Evolutionary conservation across 352 stramenopile genomes (phyloP), one percentile per base, ranked within the genome.

Genomic region (Pythium phragmitis): DNA sequence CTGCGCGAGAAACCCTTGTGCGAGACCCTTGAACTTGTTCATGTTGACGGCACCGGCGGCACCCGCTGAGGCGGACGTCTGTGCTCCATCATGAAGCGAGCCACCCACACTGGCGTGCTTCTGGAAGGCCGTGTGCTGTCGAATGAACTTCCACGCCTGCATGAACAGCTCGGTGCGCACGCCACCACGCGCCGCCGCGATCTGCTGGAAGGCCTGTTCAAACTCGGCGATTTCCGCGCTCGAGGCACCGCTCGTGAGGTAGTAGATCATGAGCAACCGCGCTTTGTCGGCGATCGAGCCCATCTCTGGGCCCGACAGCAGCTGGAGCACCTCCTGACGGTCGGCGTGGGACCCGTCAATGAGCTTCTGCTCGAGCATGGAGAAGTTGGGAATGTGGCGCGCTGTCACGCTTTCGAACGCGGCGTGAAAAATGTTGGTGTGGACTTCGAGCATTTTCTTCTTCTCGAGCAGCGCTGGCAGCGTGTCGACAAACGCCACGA

Each of bases 381-480:
- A 95, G 52, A 85, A 95, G 14, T 77, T 89, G 21, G 85, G 86
- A 28, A 95, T 86, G 50, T 95, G 86, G 42, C 86, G 82, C 47
- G 84, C 74, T 16, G 81, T 91, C 45, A 95, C 85, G 17, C 74
- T 62, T 50, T 95, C 84, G 52, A 95, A 93, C 17, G 86, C 80
- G 2, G 84, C 84, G 48, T 95, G 86, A 63, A 93, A 95, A 50
- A 95, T 92, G 64, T 95, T 95, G 9, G 86, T 93, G 70, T 95
- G 86, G 16, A 93, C 79, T 73, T 95, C 86, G 28, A 95, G 73
- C 82, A 91, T 90, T 59, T 93, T 94, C 69, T 95, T 95, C 75
- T 93, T 92, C 60, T 93, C 86, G 21, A 95, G 75, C 14, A 95
- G 78, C 47, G 75, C 79, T 7, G 86, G 86, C 13, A 95, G 62